Conservation (phyloP, 163 green algal genomes). For the Prototheca wickerhamii region DNA sequence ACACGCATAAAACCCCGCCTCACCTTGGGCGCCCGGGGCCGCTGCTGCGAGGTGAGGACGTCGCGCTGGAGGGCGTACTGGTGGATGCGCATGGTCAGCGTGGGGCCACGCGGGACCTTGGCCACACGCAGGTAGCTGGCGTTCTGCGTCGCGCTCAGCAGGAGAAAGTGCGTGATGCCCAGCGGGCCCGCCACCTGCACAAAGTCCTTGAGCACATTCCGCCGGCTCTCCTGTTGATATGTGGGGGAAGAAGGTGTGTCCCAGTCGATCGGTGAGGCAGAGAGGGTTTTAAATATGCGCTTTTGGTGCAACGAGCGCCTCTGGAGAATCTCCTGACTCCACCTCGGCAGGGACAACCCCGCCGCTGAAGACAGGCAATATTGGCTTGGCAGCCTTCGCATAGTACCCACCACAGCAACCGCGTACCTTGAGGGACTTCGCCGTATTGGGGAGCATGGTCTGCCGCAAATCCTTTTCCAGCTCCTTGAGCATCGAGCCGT, state of each 20-base stretch:
- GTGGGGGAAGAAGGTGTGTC: slow-evolving; percentile 1
- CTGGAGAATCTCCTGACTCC: too few relatives aligned
- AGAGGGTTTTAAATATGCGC: neutral
- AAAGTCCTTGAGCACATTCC: slow-evolving; percentile 90
- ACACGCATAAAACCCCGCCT: neutral
- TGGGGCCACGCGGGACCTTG: slow-evolving; percentile 74
- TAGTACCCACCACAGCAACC: neutral
- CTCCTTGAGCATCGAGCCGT: slow-evolving; percentile 61
- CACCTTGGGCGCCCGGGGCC: slow-evolving; percentile 45
- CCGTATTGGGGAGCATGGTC: slow-evolving; percentile 91
- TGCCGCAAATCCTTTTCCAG: slow-evolving; percentile 83
- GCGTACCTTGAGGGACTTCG: slow-evolving; percentile 63
- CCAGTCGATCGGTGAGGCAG: neutral
- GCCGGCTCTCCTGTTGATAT: slow-evolving; percentile 65
- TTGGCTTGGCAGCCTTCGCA: neutral
- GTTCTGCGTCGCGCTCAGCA: slow-evolving; percentile 82
- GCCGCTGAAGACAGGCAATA: neutral
- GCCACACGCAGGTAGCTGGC: slow-evolving; percentile 65
- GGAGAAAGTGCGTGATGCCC: slow-evolving; percentile 93
- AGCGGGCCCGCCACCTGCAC: slow-evolving; percentile 86
- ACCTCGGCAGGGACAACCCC: too few relatives aligned
- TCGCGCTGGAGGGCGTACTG: slow-evolving; percentile 79
- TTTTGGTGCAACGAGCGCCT: too few relatives aligned
- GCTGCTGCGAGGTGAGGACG: slow-evolving; percentile 53
- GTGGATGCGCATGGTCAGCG: slow-evolving; percentile 77